Base-by-base conservation (phyloP, 129 eudicot genomes). In the Silybum marianum region DNA sequence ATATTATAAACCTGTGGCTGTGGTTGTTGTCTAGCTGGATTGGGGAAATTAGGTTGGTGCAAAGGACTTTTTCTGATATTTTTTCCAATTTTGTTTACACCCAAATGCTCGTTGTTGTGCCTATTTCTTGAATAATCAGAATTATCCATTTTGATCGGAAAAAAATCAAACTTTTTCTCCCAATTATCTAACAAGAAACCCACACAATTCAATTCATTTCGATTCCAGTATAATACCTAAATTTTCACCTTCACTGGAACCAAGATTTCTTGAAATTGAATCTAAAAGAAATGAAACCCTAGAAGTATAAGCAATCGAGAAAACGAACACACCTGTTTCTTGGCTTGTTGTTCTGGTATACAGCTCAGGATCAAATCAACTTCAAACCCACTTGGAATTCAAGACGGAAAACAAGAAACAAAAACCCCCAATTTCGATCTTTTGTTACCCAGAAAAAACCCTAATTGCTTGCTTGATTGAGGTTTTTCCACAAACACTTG, bases 1-100 rank as follows among this genome's bases (percentile, higher is more conserved):
- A 95, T 93, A 36, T 93, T 95, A 81, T 95, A 95, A 3, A 95
- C 99, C 72, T 93, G 99, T 7, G 98, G 99, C 40, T 95, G 99
- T 70, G 98, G 87, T 75, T 91, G 99, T 73, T 87, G 97, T 70
- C 93, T 87, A 58, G 88, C 91, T 19, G 95, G 84, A 79, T 80
- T 91, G 24, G 81, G 28, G 36, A 89, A 95, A 82, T 68, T 95
- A 6, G 98, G 99, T 71, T 93, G 98, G 73, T 95, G 99, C 73
- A 91, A 14, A 1, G 99, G 98, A 74, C 92, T 91, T 68, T 95
- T 95, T 76, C 90, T 91, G 13, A 95, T 95, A 84, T 87, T 90
- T 81, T 93, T 95, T 76, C 99, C 98, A 78, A 95, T 85, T 85
- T 88, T 93, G 88, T 93, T 95, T 85, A 95, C 93, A 78, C 99